phyloP scores from a whole-genome alignment of 768 basidiomycete species.

The Calvatia gigantea region DNA sequence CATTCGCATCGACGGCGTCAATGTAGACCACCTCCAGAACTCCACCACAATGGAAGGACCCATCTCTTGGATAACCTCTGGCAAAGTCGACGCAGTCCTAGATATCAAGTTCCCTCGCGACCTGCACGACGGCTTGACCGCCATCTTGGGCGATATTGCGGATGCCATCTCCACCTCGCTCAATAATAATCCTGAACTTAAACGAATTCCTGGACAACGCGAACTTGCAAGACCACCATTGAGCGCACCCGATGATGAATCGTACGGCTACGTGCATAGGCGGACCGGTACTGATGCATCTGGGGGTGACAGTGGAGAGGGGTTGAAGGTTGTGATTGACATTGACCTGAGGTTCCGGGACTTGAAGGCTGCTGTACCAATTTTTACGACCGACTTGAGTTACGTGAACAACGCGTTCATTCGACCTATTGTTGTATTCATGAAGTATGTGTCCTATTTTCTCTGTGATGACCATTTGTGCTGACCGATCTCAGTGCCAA shows the following conservation, averaged over 20 bases:
- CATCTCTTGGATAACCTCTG: conserved; percentile 96
- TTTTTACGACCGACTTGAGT: conserved; percentile 85
- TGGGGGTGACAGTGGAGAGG: neutral
- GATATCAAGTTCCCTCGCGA: conserved; percentile 97
- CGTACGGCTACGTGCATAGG: conserved; percentile 20
- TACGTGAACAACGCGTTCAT: conserved; percentile 92
- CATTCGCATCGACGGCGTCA: conserved; percentile 94
- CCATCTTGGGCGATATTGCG: conserved; percentile 84
- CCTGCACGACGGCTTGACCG: conserved; percentile 69
- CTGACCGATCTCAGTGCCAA: conserved; percentile 61
- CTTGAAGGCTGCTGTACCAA: conserved; percentile 90
- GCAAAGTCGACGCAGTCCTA: conserved; percentile 93
- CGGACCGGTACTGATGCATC: conserved; percentile 21
- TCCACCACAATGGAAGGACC: conserved; percentile 81
- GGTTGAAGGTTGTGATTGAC: conserved; percentile 68
- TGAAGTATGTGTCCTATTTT: conserved; percentile 65
- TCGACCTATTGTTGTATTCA: conserved; percentile 95
- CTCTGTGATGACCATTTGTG: neutral
- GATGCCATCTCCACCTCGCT: conserved; percentile 78
- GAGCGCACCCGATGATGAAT: conserved; percentile 39
- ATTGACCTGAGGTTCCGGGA: conserved; percentile 95
- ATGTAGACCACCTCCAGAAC: conserved; percentile 91
- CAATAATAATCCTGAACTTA: conserved; percentile 33
- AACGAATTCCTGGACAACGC: conserved; percentile 80
- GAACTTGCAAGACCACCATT: conserved; percentile 85